phyloP scores from a whole-genome alignment of 352 stramenopile genomes.

The Phytophthora macrochlamydospora region DNA sequence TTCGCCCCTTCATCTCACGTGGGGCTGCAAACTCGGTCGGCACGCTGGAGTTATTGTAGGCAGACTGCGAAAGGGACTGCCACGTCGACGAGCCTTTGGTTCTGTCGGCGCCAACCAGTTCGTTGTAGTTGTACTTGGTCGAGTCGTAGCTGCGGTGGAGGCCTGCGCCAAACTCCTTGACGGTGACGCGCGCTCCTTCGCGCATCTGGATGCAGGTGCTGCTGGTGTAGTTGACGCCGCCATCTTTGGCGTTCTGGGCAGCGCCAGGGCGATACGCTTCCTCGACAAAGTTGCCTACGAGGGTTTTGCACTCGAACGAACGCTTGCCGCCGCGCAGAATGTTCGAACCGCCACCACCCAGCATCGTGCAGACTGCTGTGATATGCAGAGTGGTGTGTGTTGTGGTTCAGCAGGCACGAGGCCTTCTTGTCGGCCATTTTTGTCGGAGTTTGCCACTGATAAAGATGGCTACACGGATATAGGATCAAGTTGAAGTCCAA shows the following conservation, averaged over 20 bases:
- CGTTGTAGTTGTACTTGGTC: conserved; percentile 68
- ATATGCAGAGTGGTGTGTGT: neutral
- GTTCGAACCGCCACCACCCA: conserved; percentile 74
- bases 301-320: conserved; percentile 77
- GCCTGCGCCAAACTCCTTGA: conserved; percentile 53
- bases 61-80: conserved; percentile 63
- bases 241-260: conserved; percentile 43
- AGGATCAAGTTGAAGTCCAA: conserved; percentile 2
- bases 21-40: conserved; percentile 73
- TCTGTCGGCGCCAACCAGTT: conserved; percentile 72
- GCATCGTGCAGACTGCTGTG: conserved; percentile 17
- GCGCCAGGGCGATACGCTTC: conserved; percentile 70
- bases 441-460: neutral
- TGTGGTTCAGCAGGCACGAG: neutral
- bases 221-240: conserved; percentile 57
- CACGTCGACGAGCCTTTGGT: conserved; percentile 52
- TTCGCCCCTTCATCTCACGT: conserved; percentile 54
- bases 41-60: conserved; percentile 55
- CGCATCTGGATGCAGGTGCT: conserved; percentile 66
- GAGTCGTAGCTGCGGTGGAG: conserved; percentile 52
- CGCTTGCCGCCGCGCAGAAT: conserved; percentile 82
- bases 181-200: conserved; percentile 36
- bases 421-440: conserved; percentile 11
- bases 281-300: conserved; percentile 85
- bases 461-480: conserved; percentile 11